Conservation (phyloP, 2,329 filamentous ascomycete genomes). For the Lanzia echinophila region DNA sequence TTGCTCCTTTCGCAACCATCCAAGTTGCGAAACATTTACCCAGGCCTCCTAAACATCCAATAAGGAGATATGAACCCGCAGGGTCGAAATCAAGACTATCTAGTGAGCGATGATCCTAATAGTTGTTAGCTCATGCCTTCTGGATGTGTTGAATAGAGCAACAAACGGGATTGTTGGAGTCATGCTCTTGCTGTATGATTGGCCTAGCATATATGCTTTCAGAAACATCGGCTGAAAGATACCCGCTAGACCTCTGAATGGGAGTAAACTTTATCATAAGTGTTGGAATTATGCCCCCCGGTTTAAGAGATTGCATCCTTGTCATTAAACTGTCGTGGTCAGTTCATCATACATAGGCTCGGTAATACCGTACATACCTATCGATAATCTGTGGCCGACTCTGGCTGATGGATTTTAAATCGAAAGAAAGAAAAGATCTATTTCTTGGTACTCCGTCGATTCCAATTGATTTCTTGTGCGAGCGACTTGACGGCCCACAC, state of each 20-base stretch:
- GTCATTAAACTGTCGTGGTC: background rate
- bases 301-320: background rate
- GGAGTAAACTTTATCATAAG: background rate
- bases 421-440: background rate
- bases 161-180: no score
- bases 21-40: constrained; percentile 33
- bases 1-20: constrained; percentile 27
- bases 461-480: background rate
- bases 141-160: no score
- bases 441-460: background rate
- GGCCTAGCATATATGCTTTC: no score
- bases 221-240: background rate
- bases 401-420: background rate
- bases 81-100: background rate
- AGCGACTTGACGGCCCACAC: no score
- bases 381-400: background rate
- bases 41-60: constrained; percentile 37
- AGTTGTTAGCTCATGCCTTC: background rate
- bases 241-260: background rate
- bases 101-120: background rate
- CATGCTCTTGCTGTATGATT: no score
- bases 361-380: background rate
- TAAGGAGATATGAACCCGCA: constrained; percentile 31
- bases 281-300: background rate
- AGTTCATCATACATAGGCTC: background rate